These are phyloP conservation scores for Aureobasidium sp. DNA, from an alignment of 2,329 filamentous ascomycete species.

Conservation along the genomic window DNA sequence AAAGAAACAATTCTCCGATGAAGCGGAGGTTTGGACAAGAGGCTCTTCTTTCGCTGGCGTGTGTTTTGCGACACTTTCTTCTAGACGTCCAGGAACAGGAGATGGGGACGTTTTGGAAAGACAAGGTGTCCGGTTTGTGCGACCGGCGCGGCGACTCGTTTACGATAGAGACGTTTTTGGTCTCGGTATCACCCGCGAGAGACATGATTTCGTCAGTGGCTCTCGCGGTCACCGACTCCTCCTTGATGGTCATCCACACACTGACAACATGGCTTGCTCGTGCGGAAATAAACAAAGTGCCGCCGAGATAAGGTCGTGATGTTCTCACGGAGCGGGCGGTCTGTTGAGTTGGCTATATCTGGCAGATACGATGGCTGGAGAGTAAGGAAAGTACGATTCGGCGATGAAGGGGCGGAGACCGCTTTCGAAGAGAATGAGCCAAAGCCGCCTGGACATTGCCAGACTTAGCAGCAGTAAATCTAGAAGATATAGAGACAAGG, in stretches of 20 bases:
- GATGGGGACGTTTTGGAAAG: not conserved
- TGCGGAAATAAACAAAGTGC: not conserved
- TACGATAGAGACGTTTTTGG: not conserved
- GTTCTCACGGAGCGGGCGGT: not conserved
- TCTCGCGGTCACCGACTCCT: not conserved
- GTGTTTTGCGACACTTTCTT: not conserved
- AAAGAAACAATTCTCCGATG: not conserved
- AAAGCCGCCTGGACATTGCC: conserved; percentile 44
- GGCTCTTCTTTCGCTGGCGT: not conserved
- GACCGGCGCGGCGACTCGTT: not conserved
- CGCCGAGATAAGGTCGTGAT: not conserved
- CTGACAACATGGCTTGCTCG: not conserved
- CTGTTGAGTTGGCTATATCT: conserved; percentile 66
- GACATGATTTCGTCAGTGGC: conserved; percentile 12
- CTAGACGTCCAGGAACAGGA: not conserved
- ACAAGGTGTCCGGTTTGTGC: not conserved
- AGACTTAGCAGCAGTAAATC: conserved; percentile 8
- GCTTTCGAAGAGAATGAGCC: conserved; percentile 56
- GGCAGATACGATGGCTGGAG: conserved; percentile 53
- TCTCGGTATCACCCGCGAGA: not conserved
- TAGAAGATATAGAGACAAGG: no score
- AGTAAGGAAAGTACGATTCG: conserved; percentile 56
- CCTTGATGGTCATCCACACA: not conserved
- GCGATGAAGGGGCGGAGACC: conserved; percentile 58
- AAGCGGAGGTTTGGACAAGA: not conserved